Conservation (phyloP, 208 protist species). For the Leishmania tropica region DNA sequence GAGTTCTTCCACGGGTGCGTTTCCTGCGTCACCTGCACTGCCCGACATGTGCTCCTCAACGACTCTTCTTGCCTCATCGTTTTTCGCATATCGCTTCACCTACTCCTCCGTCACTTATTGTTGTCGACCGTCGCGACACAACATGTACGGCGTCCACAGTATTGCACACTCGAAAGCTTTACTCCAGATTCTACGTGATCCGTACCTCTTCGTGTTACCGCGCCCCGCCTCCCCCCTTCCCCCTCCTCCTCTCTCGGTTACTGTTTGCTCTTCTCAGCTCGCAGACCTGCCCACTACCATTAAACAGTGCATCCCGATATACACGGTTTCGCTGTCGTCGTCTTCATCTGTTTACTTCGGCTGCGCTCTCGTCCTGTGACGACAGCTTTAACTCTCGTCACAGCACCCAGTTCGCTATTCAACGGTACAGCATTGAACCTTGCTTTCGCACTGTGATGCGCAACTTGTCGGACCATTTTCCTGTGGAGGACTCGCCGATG, state of each 20-base stretch:
- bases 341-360: too few species aligned
- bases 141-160: not conserved
- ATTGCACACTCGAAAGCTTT: not conserved
- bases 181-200: not conserved
- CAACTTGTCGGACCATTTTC: too few species aligned
- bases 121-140: not conserved
- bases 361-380: too few species aligned
- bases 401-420: too few species aligned
- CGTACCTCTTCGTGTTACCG: not conserved
- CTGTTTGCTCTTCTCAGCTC: not conserved
- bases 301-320: not conserved
- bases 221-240: not conserved
- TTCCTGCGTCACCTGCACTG: not conserved
- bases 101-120: not conserved
- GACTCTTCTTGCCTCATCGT: not conserved
- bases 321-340: too few species aligned
- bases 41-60: not conserved
- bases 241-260: not conserved
- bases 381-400: too few species aligned
- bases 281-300: not conserved
- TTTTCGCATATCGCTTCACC: not conserved
- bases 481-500: too few species aligned
- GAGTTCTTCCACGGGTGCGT: not conserved
- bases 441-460: too few species aligned
- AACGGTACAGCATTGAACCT: too few species aligned